Evolutionary conservation across 108 stramenopile genomes (phyloP).

Genomic region (Epithemia pelagica): DNA sequence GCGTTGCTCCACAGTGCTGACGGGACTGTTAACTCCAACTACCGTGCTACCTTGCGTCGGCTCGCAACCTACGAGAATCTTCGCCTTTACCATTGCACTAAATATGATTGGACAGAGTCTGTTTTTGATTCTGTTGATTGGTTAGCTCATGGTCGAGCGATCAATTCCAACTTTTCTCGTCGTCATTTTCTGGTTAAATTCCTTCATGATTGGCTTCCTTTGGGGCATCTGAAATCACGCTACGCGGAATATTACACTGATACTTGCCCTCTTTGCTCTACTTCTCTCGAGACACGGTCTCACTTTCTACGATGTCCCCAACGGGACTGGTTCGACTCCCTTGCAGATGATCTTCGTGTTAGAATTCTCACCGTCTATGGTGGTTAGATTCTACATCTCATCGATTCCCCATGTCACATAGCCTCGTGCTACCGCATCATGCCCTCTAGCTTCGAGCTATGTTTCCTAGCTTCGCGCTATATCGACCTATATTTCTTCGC

Average conservation of each 20-base stretch:
- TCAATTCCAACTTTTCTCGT: neutral
- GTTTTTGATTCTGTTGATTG: neutral
- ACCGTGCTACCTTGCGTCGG: neutral
- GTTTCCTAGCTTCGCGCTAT: too few relatives aligned
- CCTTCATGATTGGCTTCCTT: neutral
- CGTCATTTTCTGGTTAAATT: neutral
- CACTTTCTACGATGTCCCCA: neutral
- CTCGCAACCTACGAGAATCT: neutral
- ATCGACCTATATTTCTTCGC: too few relatives aligned
- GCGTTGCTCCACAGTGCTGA: neutral
- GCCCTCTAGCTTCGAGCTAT: too few relatives aligned
- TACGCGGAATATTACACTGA: neutral
- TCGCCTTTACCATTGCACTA: neutral
- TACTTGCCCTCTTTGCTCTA: neutral
- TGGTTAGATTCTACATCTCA: too few relatives aligned
- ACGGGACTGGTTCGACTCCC: too few relatives aligned
- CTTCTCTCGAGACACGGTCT: neutral
- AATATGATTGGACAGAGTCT: neutral
- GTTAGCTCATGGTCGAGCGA: neutral
- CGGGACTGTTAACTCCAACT: neutral
- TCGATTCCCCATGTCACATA: too few relatives aligned
- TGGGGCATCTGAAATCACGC: neutral
- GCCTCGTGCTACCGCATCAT: too few relatives aligned
- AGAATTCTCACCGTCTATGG: too few relatives aligned
- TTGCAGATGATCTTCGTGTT: too few relatives aligned